Conservation (phyloP, 2,329 filamentous ascomycete species). For the Xylariaceae sp. region DNA sequence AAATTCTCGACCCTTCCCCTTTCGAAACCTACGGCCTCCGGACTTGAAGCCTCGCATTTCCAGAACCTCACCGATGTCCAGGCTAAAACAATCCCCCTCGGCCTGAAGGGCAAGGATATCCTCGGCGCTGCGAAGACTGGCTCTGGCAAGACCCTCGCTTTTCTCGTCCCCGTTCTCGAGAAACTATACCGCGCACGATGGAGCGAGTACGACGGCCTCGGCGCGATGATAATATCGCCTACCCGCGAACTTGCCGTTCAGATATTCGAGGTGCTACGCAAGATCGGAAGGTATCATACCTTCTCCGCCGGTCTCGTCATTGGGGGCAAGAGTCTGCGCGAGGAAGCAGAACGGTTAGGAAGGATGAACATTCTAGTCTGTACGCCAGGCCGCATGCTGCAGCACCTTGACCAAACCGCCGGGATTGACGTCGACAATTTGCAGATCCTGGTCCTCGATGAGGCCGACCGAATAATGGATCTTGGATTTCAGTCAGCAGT, state of each 20-base stretch:
- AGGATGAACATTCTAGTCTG: constrained; percentile 98
- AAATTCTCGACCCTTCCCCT: constrained; percentile 85
- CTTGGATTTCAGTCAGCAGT: constrained; percentile 93
- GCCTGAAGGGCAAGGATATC: constrained; percentile 83
- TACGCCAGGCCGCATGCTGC: constrained; percentile 91
- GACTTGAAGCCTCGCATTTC: constrained; percentile 86
- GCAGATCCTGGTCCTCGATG: constrained; percentile 90
- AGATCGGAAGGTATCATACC: constrained; percentile 83
- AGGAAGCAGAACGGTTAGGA: constrained; percentile 80
- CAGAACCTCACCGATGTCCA: constrained; percentile 91
- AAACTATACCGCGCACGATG: constrained; percentile 88
- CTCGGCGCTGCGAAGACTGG: constrained; percentile 95
- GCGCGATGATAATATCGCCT: constrained; percentile 89
- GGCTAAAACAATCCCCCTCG: constrained; percentile 82
- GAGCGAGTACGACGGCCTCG: constrained; percentile 88
- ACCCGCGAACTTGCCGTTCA: constrained; percentile 95
- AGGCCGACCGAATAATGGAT: constrained; percentile 95
- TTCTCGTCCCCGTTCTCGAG: constrained; percentile 88
- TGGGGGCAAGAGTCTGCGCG: constrained; percentile 86
- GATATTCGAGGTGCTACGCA: constrained; percentile 91
- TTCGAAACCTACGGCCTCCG: constrained; percentile 75
- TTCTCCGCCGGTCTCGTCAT: constrained; percentile 95
- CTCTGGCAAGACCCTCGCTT: constrained; percentile 92
- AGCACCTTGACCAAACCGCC: constrained; percentile 93
- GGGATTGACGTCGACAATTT: constrained; percentile 88